Conservation (phyloP, 2,329 filamentous ascomycete genomes). For the Talaromyces sp. region DNA sequence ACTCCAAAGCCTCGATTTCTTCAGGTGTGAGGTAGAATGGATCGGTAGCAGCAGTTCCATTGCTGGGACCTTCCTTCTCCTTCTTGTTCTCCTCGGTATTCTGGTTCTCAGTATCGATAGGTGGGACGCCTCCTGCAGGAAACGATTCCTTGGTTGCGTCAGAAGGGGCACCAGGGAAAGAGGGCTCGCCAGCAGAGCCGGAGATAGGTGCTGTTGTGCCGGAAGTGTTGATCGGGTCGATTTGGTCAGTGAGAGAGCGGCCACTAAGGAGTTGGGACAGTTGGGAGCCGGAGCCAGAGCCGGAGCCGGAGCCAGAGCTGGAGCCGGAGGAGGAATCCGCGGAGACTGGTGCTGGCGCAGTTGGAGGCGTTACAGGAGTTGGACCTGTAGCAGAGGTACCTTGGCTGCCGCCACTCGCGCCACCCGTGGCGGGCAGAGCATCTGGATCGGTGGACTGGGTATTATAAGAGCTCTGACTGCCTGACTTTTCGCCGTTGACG, state of each 20-base stretch:
- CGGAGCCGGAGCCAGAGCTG: conserved; percentile 38
- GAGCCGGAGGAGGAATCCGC: conserved; percentile 25
- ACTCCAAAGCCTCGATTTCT: background rate
- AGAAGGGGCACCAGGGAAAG: background rate
- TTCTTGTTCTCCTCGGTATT: background rate
- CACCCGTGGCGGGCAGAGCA: conserved; percentile 12
- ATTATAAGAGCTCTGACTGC: conserved; percentile 16
- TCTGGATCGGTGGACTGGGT: conserved; percentile 23
- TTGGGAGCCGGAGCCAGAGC: background rate
- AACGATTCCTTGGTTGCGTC: background rate
- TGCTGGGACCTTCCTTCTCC: background rate
- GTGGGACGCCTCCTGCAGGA: background rate
- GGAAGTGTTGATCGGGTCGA: background rate
- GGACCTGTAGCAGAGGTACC: background rate
- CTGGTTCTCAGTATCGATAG: background rate
- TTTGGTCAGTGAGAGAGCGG: conserved; percentile 8
- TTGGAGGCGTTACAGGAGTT: background rate
- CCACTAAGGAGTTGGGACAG: conserved; percentile 17
- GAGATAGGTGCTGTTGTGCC: conserved; percentile 1
- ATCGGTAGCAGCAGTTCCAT: background rate
- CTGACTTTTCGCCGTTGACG: conserved; percentile 15
- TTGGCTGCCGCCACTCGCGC: background rate
- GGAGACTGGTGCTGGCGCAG: too few species aligned
- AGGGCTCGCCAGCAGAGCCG: background rate
- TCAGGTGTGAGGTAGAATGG: background rate